A percentile compares a stretch with the other conserved stretches of the same genome.
Conservation (phyloP, 176 grass and related monocot species). For the Alopecurus myosuroides region DNA sequence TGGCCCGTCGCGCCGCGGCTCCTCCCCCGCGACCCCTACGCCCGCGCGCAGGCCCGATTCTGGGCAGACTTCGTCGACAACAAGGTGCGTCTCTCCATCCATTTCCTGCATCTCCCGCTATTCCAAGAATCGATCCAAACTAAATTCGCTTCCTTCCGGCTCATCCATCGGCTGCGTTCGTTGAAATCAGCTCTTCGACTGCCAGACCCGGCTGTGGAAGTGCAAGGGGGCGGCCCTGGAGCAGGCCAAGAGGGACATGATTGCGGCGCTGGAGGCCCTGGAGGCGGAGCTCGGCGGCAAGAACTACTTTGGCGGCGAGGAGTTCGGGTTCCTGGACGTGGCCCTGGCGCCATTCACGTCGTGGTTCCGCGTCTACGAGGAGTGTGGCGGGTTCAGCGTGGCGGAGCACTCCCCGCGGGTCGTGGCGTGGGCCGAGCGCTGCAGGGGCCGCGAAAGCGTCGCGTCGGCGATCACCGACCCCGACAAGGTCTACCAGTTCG, state of each 20-base stretch:
- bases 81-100: conserved; percentile 22
- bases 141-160: not conserved
- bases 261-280: not conserved
- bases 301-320: not conserved
- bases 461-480: not conserved
- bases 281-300: not conserved
- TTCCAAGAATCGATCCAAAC: not conserved
- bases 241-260: not conserved
- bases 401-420: not conserved
- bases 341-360: not conserved
- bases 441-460: not conserved
- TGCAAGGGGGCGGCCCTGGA: not conserved
- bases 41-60: conserved; percentile 34
- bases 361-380: not conserved
- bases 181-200: not conserved
- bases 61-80: conserved; percentile 50
- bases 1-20: not conserved
- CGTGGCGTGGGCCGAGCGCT: not conserved
- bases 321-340: not conserved
- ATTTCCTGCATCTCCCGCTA: not conserved
- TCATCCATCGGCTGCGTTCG: not conserved
- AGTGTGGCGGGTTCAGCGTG: not conserved
- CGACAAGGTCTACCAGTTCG: not conserved
- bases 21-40: conserved; percentile 21
- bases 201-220: not conserved